Evolutionary conservation across 2,329 filamentous ascomycete species (phyloP), one percentile per base, ranked within the genome.

Genomic region (Stemphylium beticola): DNA sequence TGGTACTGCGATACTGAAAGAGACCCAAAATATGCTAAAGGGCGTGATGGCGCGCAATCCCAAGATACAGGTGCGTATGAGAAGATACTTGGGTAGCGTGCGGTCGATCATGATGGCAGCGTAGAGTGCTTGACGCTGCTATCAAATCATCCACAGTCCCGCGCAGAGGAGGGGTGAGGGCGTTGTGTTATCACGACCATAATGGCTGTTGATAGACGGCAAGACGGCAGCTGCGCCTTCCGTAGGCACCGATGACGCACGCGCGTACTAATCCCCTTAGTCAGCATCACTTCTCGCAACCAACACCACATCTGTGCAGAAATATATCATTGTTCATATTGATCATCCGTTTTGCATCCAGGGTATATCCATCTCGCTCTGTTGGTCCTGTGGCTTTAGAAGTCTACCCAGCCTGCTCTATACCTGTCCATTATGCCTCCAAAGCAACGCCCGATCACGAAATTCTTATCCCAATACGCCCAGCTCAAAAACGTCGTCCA

Each of bases 31-130:
- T 32, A 83, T 69, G 65, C 79, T 79, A 22, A 83, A 63, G 10
- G 82, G 82, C 12, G 80, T 79, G 43, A 85, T 73, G 34, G 77
- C 75, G 56, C 81, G 82, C 38, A 85, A 65, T 33, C 75, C 69
- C 36, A 79, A 57, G 58, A 85, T 83, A 55, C 76, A 80, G 44
- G 71, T 58, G 29, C 79, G 78, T 49, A 85, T 84, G 58, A 78
- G 73, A 60, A 81, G 36, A 55, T 77, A 77, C 48, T 75, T 72
- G 22, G 65, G 60, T 6, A 72, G 48, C 1, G 75, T 77, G 40
- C 72, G 75, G 48, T 74, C 75, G 45, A 79, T 74, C 77, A 79
- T 79, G 59, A 33, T 53, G 57, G 37, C 14, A 12, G 40, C 17
- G n/a, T 14, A 11, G 5, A 18, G 11, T 7, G n/a, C 17, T 37